These are phyloP conservation scores for Globisporangium spinosum DNA, from an alignment of 352 stramenopile genomes.

Conservation along the genomic window DNA sequence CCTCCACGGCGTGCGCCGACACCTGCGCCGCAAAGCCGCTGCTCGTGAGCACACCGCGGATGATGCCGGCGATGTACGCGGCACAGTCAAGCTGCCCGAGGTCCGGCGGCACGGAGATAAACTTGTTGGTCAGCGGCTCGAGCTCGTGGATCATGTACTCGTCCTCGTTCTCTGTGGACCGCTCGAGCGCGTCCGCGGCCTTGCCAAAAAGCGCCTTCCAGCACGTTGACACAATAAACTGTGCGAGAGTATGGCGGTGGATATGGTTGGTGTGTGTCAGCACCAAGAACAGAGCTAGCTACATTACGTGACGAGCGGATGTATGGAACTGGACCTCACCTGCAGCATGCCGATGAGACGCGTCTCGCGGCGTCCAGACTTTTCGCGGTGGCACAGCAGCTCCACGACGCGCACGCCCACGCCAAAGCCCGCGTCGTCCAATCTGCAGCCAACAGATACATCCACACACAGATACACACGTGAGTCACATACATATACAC, in stretches of 20 bases:
- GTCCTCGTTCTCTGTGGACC: conserved; percentile 96
- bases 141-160: conserved; percentile 98
- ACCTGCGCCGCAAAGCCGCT: conserved; percentile 82
- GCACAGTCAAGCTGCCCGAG: conserved; percentile 95
- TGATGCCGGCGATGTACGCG: conserved; percentile 94
- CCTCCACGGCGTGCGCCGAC: conserved; percentile 68
- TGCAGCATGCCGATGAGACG: conserved; percentile 82
- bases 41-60: conserved; percentile 86
- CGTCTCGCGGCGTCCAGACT: conserved; percentile 73
- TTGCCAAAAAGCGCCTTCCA: conserved; percentile 97
- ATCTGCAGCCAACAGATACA: too few relatives aligned
- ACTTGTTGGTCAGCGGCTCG: conserved; percentile 94
- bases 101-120: conserved; percentile 94
- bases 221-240: conserved; percentile 92
- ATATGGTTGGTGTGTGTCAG: too few relatives aligned
- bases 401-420: conserved; percentile 95
- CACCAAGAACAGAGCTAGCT: too few relatives aligned
- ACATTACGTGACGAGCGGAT: too few relatives aligned
- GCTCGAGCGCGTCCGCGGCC: conserved; percentile 93
- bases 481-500: background rate
- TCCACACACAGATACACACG: background rate
- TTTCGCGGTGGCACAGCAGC: conserved; percentile 87
- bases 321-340: background rate
- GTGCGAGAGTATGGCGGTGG: too few relatives aligned
- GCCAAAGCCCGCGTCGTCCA: conserved; percentile 93